Evolutionary conservation across 225 moss, liverwort and hornwort genomes (phyloP).

Genomic region (Climacium dendroides): DNA sequence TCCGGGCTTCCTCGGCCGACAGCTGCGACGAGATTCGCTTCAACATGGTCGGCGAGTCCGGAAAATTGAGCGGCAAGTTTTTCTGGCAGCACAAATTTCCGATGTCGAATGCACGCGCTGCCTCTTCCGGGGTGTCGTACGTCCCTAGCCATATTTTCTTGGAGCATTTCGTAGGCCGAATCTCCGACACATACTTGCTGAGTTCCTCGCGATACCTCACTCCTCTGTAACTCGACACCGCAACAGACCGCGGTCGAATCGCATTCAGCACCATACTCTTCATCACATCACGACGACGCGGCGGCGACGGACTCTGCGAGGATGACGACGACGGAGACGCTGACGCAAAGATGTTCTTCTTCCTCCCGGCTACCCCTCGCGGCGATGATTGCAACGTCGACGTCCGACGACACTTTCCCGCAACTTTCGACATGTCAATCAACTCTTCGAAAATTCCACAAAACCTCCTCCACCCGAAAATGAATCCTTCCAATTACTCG

Average conservation of each 20-base stretch:
- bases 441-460: neutral
- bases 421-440: neutral
- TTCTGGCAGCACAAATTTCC: constrained; percentile 5
- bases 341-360: neutral
- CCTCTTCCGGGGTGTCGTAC: constrained; percentile 10
- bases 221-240: neutral
- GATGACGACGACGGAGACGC: neutral
- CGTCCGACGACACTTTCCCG: neutral
- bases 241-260: neutral
- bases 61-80: constrained; percentile 8
- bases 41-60: neutral
- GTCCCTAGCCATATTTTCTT: constrained; percentile 35
- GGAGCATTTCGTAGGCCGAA: constrained; percentile 13
- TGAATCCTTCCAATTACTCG: neutral
- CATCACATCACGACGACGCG: neutral
- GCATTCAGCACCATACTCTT: neutral
- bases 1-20: constrained; percentile 5
- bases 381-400: neutral
- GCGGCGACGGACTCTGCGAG: constrained; percentile 2
- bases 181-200: constrained; percentile 22
- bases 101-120: constrained; percentile 9
- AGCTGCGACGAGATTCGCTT: constrained; percentile 10
- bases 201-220: constrained; percentile 16
- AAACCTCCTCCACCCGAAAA: neutral
- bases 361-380: neutral